Evolutionary conservation across 768 basidiomycete species (phyloP), one percentile per base, ranked within the genome.

Genomic region (Cystobasidium onofrii): DNA sequence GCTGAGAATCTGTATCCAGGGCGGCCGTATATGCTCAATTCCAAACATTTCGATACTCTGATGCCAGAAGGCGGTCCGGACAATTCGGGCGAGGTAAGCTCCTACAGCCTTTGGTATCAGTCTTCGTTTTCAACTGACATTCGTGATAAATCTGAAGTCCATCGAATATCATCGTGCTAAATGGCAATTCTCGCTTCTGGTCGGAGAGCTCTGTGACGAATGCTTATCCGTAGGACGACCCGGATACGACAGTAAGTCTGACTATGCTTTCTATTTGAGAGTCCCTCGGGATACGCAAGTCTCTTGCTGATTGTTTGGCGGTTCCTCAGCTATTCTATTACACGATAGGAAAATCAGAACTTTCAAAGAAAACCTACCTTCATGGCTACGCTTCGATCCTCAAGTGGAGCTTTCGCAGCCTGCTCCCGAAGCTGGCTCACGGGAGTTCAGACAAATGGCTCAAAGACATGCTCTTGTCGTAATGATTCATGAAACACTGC

Each of bases 201-300:
- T 71, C 29, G 69, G 69, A 46, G 69, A 71, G 31, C 69, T 71
- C 17, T 71, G 69, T 36, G 69, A 71, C 69, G 69, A 71, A 34
- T 71, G 69, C 55, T 43, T 71, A 13, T 71, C 69, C 13, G 44
- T 71, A 10, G 69, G 69, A 7, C 1, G 69, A 55, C 69, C 69
- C 61, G 34, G 33, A 1, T 71, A 71, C 36, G 69, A 71, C 17
- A 71, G 69, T 71, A 23, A 29, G 69, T 60, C 65, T 23, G n/a
- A n/a, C n/a, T n/a, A n/a, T n/a, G n/a, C n/a, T n/a, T n/a, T n/a
- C n/a, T n/a, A n/a, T n/a, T n/a, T n/a, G n/a, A n/a, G n/a, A n/a
- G n/a, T n/a, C n/a, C n/a, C n/a, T n/a, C n/a, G n/a, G n/a, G n/a
- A n/a, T n/a, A n/a, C n/a, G n/a, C n/a, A n/a, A 41, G 23, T 25